Evolutionary conservation across 169 alveolate genomes (phyloP), one percentile per base, ranked within the genome.

Genomic region (Cryptosporidium sp.): DNA sequence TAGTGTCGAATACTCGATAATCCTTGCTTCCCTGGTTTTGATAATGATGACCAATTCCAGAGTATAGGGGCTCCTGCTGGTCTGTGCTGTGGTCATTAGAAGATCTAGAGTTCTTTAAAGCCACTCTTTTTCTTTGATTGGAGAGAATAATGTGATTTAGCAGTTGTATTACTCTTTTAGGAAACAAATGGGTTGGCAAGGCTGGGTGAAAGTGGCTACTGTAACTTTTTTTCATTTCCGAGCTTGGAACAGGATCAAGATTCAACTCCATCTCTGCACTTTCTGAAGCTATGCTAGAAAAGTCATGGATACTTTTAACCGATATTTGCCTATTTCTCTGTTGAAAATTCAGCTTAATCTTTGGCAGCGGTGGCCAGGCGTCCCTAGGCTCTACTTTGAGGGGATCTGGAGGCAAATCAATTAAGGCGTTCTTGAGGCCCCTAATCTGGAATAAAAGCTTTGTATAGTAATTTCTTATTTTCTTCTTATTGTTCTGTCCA

Each of bases 321-420:
- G 31, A 65, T 23, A n/a, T 18, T 50, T 52, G 50, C 21, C 41
- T 70, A 50, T 70, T 70, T 0, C 67, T 55, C 43, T 65, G 71
- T n/a, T 65, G 71, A 35, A 3, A 4, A 52, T 52, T 37, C 10
- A 37, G 29, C 51, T 50, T 73, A 14, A 80, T 41, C 31, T 29
- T 37, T 23, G 89, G 68, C 8, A 80, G 8, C 1, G 89, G 89
- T 18, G 89, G 89, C 89, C 89, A 80, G 16, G 37, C 14, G 23
- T 80, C 67, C 33, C 89, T 61, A 21, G 31, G 70, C 29, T 80
- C 80, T 4, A 37, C 4, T 23, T 18, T 14, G 26, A 29, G 9
- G 4, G 48, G 71, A 14, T 80, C 89, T 3, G 89, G 74, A 43
- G 89, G 89, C 43, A 26, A 35, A 33, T 80, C 89, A 16, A 62